Conservation (phyloP, 129 eudicot species). For the Ambrosia artemisiifolia region DNA sequence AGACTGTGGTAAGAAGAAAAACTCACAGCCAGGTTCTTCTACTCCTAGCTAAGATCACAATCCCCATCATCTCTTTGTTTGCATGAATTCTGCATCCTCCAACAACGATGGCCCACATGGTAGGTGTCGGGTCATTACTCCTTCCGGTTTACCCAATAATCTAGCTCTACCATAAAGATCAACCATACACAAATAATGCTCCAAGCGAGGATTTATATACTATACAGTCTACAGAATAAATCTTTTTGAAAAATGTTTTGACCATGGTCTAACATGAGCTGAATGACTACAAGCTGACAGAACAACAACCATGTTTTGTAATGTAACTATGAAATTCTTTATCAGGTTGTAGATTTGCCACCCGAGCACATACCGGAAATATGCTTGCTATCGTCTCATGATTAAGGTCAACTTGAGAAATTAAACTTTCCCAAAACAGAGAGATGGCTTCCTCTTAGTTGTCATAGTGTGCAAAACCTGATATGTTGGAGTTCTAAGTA, state of each 20-base stretch:
- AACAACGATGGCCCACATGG: slow-evolving; percentile 75
- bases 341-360: slow-evolving; percentile 63
- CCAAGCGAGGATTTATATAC: too few species aligned
- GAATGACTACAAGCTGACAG: too few species aligned
- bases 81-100: slow-evolving; percentile 58
- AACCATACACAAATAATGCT: too few species aligned
- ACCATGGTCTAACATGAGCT: too few species aligned
- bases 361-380: slow-evolving; percentile 65
- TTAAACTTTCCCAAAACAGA: slow-evolving; percentile 54
- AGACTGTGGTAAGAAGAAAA: neutral
- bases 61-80: slow-evolving; percentile 18
- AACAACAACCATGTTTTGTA: slow-evolving; percentile 6
- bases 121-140: slow-evolving; percentile 43
- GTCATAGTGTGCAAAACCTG: slow-evolving; percentile 44
- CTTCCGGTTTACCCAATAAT: slow-evolving; percentile 18
- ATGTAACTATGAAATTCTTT: slow-evolving; percentile 64
- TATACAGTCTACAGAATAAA: too few species aligned
- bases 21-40: neutral
- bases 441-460: slow-evolving; percentile 46
- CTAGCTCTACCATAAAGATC: too few species aligned
- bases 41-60: neutral
- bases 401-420: slow-evolving; percentile 41
- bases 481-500: slow-evolving; percentile 63
- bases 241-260: too few species aligned
- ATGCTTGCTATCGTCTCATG: slow-evolving; percentile 62